Percentiles rank a stretch among this genome's conserved stretches.
Conservation (phyloP, 148 eudicot genomes). For the Rhododendron vialii region DNA sequence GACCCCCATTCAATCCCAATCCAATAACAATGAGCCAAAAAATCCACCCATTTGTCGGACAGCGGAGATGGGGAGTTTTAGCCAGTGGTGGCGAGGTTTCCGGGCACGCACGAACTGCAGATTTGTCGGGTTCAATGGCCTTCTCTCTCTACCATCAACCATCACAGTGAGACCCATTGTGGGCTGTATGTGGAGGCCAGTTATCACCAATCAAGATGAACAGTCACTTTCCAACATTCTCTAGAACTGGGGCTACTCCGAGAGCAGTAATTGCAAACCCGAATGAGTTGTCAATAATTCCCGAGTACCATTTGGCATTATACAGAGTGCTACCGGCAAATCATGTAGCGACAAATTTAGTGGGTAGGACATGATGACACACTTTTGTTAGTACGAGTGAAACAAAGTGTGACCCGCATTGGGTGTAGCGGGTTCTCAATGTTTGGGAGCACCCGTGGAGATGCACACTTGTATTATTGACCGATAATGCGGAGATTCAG, state of each 20-base stretch:
- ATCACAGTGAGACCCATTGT: background rate
- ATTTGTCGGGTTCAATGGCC: slow-evolving; percentile 6
- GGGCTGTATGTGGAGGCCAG: background rate
- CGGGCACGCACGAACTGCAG: slow-evolving; percentile 8
- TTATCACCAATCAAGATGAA: background rate
- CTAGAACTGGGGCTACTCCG: background rate
- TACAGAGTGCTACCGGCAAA: background rate
- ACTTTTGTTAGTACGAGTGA: background rate
- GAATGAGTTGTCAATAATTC: too few species aligned
- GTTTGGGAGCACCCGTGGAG: background rate
- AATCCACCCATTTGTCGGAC: background rate
- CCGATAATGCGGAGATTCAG: background rate
- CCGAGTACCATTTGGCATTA: background rate
- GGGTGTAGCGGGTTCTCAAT: background rate
- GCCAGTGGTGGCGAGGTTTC: slow-evolving; percentile 16
- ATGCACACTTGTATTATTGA: background rate
- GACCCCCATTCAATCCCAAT: background rate
- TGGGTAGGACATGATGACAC: background rate
- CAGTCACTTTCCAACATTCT: background rate
- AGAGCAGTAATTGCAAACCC: background rate
- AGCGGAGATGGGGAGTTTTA: background rate
- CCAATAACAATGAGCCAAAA: background rate
- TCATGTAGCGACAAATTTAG: background rate
- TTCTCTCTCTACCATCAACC: background rate
- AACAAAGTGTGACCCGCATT: background rate